phyloP scores from a whole-genome alignment of 2,329 filamentous ascomycete species.

The Pseudogymnoascus pannorum region DNA sequence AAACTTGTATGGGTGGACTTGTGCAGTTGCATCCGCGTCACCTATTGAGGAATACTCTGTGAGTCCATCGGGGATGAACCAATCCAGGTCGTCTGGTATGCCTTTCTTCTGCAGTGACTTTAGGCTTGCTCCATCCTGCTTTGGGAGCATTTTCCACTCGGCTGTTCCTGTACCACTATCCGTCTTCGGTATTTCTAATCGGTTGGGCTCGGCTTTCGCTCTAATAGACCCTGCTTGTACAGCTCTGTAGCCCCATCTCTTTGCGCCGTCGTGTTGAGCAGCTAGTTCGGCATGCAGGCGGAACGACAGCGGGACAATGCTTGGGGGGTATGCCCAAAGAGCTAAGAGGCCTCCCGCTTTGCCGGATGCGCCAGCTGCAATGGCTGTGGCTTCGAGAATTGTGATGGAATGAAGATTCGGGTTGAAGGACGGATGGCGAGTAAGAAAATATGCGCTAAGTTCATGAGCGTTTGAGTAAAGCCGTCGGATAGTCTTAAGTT shows the following conservation, averaged over 20 bases:
- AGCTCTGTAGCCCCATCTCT: constrained; percentile 73
- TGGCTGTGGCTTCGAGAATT: constrained; percentile 71
- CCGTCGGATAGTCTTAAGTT: background rate
- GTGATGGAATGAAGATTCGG: constrained; percentile 68
- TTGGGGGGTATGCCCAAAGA: constrained; percentile 79
- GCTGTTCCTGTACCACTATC: constrained; percentile 43
- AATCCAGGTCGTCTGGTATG: constrained; percentile 66
- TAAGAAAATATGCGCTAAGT: constrained; percentile 78
- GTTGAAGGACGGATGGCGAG: constrained; percentile 73
- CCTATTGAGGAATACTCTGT: constrained; percentile 72
- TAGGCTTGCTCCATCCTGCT: constrained; percentile 13
- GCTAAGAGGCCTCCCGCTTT: constrained; percentile 87
- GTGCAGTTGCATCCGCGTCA: constrained; percentile 58
- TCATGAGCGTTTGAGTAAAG: background rate
- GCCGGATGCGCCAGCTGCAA: constrained; percentile 81
- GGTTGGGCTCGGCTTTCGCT: constrained; percentile 19
- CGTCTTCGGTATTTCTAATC: constrained; percentile 33
- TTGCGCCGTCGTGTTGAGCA: constrained; percentile 65
- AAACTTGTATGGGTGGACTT: constrained; percentile 86
- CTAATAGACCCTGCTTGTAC: constrained; percentile 31
- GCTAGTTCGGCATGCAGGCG: constrained; percentile 72
- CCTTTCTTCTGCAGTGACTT: constrained; percentile 13
- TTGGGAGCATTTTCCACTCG: constrained; percentile 30
- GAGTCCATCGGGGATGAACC: constrained; percentile 63
- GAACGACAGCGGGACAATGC: constrained; percentile 77